Evolutionary conservation across 345 rosid species (phyloP).

Genomic region (Clausena lansium): DNA sequence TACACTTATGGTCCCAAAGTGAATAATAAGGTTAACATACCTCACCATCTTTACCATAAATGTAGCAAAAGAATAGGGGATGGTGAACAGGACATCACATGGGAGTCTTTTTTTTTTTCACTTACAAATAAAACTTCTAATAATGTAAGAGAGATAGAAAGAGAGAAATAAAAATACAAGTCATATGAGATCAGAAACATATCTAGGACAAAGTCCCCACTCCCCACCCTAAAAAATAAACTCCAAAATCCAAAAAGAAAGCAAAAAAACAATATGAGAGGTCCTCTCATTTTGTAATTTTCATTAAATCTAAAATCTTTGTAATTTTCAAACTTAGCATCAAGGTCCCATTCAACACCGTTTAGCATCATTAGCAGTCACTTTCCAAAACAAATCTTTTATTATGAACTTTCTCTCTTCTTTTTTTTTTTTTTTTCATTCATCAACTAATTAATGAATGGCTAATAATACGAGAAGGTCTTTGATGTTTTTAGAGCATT

Average conservation of each 20-base stretch:
- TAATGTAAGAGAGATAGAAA: constrained; percentile 21
- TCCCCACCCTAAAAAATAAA: constrained; percentile 7
- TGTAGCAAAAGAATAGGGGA: constrained; percentile 12
- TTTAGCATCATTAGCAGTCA: constrained; percentile 22
- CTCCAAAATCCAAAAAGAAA: constrained; percentile 4
- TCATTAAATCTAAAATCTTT: neutral
- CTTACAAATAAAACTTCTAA: neutral
- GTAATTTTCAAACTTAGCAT: neutral
- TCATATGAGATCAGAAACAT: neutral
- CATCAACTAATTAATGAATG: constrained; percentile 31
- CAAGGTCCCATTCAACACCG: constrained; percentile 13
- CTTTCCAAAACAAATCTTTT: constrained; percentile 22
- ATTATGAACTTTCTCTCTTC: constrained; percentile 18
- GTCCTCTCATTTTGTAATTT: neutral
- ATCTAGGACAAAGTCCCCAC: neutral
- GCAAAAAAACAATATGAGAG: neutral
- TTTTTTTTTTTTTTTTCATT: constrained; percentile 31
- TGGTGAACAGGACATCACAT: constrained; percentile 28
- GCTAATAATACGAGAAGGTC: constrained; percentile 20
- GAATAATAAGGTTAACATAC: neutral
- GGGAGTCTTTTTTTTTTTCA: constrained; percentile 30
- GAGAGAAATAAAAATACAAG: neutral
- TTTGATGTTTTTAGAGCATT: too few species aligned
- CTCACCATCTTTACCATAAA: constrained; percentile 25
- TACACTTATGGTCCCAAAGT: neutral